A percentile compares a stretch with the other conserved stretches of the same genome.
Conservation (phyloP, 1,284 basidiomycete species). For the Papiliotrema laurentii region DNA sequence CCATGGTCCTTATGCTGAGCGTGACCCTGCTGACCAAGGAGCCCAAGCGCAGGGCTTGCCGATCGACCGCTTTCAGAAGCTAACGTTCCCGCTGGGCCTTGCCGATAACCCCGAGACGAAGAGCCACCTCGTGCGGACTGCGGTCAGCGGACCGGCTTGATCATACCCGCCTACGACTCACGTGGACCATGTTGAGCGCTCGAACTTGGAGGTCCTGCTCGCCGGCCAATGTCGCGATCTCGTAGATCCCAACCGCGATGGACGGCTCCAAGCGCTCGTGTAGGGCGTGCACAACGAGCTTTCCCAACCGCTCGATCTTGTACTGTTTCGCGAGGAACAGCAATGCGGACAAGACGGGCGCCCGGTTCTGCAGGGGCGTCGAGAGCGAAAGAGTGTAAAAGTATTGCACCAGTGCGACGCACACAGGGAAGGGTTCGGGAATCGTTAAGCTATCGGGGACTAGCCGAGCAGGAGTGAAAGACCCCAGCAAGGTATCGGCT, state of each 20-base stretch:
- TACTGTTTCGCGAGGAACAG: constrained; percentile 81
- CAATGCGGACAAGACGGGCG: constrained; percentile 80
- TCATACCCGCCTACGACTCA: constrained; percentile 39
- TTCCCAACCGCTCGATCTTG: constrained; percentile 66
- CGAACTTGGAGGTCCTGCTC: constrained; percentile 83
- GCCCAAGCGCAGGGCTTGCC: background rate
- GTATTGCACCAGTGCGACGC: constrained; percentile 84
- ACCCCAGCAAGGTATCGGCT: constrained; percentile 34
- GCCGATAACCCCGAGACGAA: constrained; percentile 14
- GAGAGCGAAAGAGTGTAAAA: constrained; percentile 80
- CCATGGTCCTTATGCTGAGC: background rate
- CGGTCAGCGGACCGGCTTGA: background rate
- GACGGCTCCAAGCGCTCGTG: constrained; percentile 77
- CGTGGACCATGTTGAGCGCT: constrained; percentile 71
- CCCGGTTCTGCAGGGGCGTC: constrained; percentile 84
- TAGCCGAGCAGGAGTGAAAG: constrained; percentile 35
- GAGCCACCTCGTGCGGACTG: constrained; percentile 17
- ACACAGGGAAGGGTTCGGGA: constrained; percentile 83
- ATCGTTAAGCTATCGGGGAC: constrained; percentile 68
- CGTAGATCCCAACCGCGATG: constrained; percentile 83
- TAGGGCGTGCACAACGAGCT: constrained; percentile 83
- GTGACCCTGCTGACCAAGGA: background rate
- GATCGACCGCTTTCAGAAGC: constrained; percentile 10
- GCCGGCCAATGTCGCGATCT: constrained; percentile 85
- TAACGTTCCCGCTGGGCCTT: constrained; percentile 16